Percentiles rank a stretch among this genome's conserved stretches.
These are phyloP conservation scores for Moricandia moricandioides DNA, from an alignment of 345 rosid genomes.

Conservation along the genomic window DNA sequence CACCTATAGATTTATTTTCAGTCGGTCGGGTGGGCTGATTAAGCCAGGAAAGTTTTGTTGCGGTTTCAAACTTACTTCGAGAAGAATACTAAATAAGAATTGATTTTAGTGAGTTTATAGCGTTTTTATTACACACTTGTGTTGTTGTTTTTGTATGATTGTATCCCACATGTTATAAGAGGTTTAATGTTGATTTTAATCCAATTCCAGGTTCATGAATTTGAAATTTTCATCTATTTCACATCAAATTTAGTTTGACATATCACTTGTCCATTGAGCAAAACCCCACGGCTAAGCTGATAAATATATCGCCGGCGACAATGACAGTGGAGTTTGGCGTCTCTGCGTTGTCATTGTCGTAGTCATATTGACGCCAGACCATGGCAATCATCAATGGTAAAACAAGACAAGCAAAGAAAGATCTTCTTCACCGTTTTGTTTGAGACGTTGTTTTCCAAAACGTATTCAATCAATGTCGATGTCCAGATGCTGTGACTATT, in stretches of 20 bases:
- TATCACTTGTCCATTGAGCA: no score
- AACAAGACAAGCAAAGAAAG: conserved; percentile 1
- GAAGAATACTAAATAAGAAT: not conserved
- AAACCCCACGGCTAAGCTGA: no score
- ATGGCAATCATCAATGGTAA: conserved; percentile 5
- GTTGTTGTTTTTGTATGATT: not conserved
- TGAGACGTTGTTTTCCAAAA: not conserved
- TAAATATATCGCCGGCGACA: not conserved
- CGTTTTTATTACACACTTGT: not conserved
- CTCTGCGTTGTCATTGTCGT: not conserved
- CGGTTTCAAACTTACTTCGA: not conserved
- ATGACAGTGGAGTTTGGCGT: conserved; percentile 12
- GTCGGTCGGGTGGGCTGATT: conserved; percentile 19
- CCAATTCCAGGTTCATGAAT: no score
- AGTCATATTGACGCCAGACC: conserved; percentile 22
- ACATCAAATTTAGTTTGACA: no score
- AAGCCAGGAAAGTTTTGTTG: conserved; percentile 7
- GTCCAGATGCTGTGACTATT: not conserved
- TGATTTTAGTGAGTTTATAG: not conserved
- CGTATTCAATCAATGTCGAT: not conserved
- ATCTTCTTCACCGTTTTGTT: not conserved
- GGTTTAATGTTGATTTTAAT: no score
- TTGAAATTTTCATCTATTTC: no score
- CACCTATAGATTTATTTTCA: conserved; percentile 2
- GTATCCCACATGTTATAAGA: no score